These are phyloP conservation scores for Casuarina cunninghamiana DNA, from an alignment of 306 rosid species.

Conservation along the genomic window DNA sequence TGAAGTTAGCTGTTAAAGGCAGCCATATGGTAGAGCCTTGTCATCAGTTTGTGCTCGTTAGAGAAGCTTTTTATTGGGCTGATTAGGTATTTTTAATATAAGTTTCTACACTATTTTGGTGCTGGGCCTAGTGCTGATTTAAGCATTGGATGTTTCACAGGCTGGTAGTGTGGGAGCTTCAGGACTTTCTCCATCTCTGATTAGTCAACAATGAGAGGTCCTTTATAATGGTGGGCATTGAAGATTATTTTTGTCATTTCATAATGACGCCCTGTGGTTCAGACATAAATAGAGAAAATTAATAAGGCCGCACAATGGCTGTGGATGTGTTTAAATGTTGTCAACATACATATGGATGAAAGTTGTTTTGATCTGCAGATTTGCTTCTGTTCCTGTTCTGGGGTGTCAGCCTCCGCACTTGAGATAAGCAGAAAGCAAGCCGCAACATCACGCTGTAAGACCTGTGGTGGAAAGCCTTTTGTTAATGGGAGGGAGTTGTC, in stretches of 20 bases:
- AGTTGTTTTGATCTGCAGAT: constrained; percentile 4
- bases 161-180: constrained; percentile 11
- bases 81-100: neutral
- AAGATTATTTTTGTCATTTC: constrained; percentile 5
- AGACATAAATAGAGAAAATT: neutral
- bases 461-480: constrained; percentile 10
- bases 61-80: constrained; percentile 2
- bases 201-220: constrained; percentile 8
- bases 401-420: constrained; percentile 1
- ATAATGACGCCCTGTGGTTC: neutral
- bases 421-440: neutral
- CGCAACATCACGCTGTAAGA: neutral
- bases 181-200: constrained; percentile 8
- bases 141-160: constrained; percentile 15
- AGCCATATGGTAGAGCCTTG: constrained; percentile 1
- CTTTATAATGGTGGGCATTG: constrained; percentile 9
- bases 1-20: neutral
- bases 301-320: neutral
- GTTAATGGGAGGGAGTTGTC: constrained; percentile 5
- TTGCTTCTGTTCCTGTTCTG: constrained; percentile 9
- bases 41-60: constrained; percentile 3
- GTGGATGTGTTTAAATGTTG: constrained; percentile 4
- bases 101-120: constrained; percentile 5
- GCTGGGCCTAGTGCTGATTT: neutral
- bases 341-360: constrained; percentile 3